Evolutionary conservation across 108 stramenopile species (phyloP), one percentile per base, ranked within the genome.

Genomic region (Phaeodactylum tricornutum): DNA sequence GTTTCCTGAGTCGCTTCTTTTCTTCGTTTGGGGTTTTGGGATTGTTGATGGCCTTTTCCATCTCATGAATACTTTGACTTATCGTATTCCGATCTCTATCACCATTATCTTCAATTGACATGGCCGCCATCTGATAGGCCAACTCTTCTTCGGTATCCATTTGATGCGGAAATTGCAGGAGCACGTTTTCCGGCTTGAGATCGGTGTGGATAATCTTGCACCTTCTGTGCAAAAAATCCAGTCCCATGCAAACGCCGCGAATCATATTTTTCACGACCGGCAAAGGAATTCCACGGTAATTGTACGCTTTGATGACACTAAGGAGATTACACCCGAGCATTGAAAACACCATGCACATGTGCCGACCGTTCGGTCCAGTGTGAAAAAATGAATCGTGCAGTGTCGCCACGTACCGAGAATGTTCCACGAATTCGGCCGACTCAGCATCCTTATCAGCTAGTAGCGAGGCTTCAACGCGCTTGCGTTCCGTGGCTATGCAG

Each of bases 121-220:
- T 15, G 9, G 29, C 44, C 16, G 55, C 65, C 48, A 62, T 53
- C 20, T 42, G 41, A 20, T 30, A 27, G 26, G 42, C 37, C 54
- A 66, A 14, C 35, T 55, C 44, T 1, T 43, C 59, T 20, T 69
- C 59, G 4, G 22, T 51, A 47, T 55, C 49, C 19, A 60, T 55
- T 45, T 71, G 66, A 31, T 71, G 67, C 1, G 75, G 75, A 55
- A 72, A 86, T 49, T 70, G 70, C n/a, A 86, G 53, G 30, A 98
- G 67, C n/a, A 96, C 79, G 57, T 98, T 98, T 57, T 98, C 95
- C 5, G 95, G 97, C 66, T 98, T 98, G 6, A 98, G 55, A 64
- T 98, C 97, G 6, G 97, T 98, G 70, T 98, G 97, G 55, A 98
- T 98, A 52, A 98, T 96, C 17, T 87, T 50, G 73, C 96, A 96